Conservation (phyloP, 176 grass and related monocot genomes). For the Puccinellia tenuiflora region DNA sequence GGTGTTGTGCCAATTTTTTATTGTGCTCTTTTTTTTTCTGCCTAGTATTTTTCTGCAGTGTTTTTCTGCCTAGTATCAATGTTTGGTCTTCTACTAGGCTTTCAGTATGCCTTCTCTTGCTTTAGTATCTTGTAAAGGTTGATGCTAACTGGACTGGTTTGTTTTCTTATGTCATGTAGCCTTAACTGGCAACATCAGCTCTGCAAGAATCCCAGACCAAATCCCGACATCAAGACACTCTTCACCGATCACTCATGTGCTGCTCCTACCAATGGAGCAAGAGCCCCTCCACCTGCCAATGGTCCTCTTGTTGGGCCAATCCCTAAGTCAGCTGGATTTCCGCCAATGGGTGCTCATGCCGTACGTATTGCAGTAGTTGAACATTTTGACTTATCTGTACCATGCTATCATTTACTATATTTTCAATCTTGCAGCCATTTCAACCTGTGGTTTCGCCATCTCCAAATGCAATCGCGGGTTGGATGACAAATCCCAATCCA, state of each 20-base stretch:
- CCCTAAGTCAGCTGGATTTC: conserved; percentile 85
- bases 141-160: conserved; percentile 13
- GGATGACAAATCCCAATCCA: conserved; percentile 96
- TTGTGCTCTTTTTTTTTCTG: background rate
- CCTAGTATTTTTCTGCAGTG: background rate
- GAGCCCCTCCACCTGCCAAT: conserved; percentile 73
- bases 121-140: background rate
- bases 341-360: conserved; percentile 84
- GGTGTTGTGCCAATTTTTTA: background rate
- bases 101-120: background rate
- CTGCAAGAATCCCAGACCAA: conserved; percentile 98
- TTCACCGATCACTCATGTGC: conserved; percentile 98
- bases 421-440: conserved; percentile 66
- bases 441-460: conserved; percentile 93
- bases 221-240: conserved; percentile 98
- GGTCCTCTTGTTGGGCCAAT: conserved; percentile 93
- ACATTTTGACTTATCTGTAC: background rate
- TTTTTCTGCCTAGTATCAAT: background rate
- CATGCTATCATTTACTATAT: conserved; percentile 1
- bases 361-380: conserved; percentile 35
- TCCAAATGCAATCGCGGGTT: conserved; percentile 91
- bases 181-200: conserved; percentile 99
- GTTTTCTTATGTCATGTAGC: conserved; percentile 38
- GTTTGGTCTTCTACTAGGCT: background rate
- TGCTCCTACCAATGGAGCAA: conserved; percentile 76